Conservation (phyloP, 2,329 filamentous ascomycete species). For the Ceratocystis diversiconidia region DNA sequence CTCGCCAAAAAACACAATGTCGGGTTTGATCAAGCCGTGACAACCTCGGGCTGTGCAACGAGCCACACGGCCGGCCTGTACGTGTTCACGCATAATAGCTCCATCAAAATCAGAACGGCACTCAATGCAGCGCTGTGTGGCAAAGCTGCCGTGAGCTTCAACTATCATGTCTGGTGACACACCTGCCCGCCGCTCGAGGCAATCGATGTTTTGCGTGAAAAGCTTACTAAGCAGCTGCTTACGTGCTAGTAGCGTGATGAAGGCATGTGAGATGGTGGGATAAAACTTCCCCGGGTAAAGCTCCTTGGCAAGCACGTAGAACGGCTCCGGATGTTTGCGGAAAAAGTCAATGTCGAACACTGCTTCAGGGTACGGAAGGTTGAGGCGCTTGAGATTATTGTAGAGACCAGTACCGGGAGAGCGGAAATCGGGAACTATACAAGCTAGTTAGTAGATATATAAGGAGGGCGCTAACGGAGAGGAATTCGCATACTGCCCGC, state of each 20-base stretch:
- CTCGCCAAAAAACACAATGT: slow-evolving; percentile 91
- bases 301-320: slow-evolving; percentile 84
- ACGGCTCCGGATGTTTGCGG: slow-evolving; percentile 66
- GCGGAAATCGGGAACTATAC: slow-evolving; percentile 77
- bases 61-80: slow-evolving; percentile 55
- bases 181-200: slow-evolving; percentile 75
- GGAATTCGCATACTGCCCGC: slow-evolving; percentile 40
- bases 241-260: slow-evolving; percentile 66
- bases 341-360: slow-evolving; percentile 93
- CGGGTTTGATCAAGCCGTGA: slow-evolving; percentile 72
- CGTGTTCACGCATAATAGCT: slow-evolving; percentile 55
- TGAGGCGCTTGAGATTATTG: slow-evolving; percentile 71
- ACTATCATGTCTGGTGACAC: slow-evolving; percentile 69
- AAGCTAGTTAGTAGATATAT: slow-evolving; percentile 18
- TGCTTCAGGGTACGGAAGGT: slow-evolving; percentile 78
- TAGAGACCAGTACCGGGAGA: slow-evolving; percentile 90
- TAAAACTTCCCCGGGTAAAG: slow-evolving; percentile 80
- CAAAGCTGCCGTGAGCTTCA: slow-evolving; percentile 92
- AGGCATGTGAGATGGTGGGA: slow-evolving; percentile 81
- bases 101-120: slow-evolving; percentile 62
- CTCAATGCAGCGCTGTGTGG: slow-evolving; percentile 78
- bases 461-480: not conserved
- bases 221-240: slow-evolving; percentile 70
- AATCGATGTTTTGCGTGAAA: slow-evolving; percentile 98
- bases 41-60: slow-evolving; percentile 49